Evolutionary conservation across 1,284 basidiomycete genomes (phyloP).

Genomic region (Porogramme epimiltina): DNA sequence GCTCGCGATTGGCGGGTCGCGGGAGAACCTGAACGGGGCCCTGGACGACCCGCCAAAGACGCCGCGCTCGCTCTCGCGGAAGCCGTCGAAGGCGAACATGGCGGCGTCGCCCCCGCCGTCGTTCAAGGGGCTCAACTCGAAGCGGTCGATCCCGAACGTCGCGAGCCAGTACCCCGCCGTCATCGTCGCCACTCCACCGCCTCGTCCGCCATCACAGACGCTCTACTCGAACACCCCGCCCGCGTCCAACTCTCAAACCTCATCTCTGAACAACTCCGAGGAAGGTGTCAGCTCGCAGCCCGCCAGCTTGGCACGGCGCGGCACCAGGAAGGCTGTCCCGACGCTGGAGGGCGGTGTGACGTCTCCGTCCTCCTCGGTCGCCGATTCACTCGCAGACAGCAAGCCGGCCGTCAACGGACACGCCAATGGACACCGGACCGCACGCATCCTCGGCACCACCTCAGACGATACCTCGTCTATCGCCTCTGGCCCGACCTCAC

Average conservation of each 20-base stretch:
- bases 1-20: slow-evolving; percentile 56
- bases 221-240: background rate
- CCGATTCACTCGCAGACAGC: slow-evolving; percentile 8
- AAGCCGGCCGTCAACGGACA: background rate
- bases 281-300: slow-evolving; percentile 16
- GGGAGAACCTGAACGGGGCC: slow-evolving; percentile 42
- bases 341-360: slow-evolving; percentile 10
- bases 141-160: slow-evolving; percentile 28
- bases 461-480: slow-evolving; percentile 5
- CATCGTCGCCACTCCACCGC: slow-evolving; percentile 32
- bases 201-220: slow-evolving; percentile 15
- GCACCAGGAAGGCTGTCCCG: slow-evolving; percentile 24
- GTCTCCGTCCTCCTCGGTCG: slow-evolving; percentile 11
- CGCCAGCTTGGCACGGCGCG: slow-evolving; percentile 16
- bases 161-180: slow-evolving; percentile 27
- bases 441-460: slow-evolving; percentile 2
- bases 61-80: slow-evolving; percentile 20
- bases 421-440: background rate
- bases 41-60: slow-evolving; percentile 26
- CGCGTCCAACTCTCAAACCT: slow-evolving; percentile 9
- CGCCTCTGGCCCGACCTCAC: background rate
- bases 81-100: slow-evolving; percentile 18
- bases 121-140: slow-evolving; percentile 23
- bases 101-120: slow-evolving; percentile 25
- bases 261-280: slow-evolving; percentile 19